Base-by-base conservation (phyloP, 2,329 filamentous ascomycete species). In the Elsinoe arachidis region DNA sequence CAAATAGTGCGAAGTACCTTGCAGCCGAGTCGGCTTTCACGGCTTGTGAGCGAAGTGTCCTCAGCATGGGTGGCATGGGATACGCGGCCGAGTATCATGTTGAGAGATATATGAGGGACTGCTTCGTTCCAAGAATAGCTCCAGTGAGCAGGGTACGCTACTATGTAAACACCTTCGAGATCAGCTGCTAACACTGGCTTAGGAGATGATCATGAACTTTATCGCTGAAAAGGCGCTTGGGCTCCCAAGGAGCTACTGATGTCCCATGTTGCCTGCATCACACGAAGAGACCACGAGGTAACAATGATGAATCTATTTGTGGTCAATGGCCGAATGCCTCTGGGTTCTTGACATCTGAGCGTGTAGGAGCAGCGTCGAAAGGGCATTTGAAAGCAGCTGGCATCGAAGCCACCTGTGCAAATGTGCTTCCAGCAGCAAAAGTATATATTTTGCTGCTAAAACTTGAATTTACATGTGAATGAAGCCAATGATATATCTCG, bases 191-290 rank as follows among this genome's bases (percentile, higher is more conserved):
- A 61, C 41, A 44, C 2, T 14, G 35, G 3, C 30, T 46, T 57
- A 83, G 61, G 86, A 89, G 72, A 89, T 89, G 86, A 87, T 89
- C 55, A 73, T 87, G 74, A 89, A 88, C 62, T 88, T 83, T 67
- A 79, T 89, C 11, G 77, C 79, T 2, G 85, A 88, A 67, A 87
- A 81, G 71, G 85, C 81, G 0, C 69, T 89, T n/a, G 72, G 77
- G 2, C 64, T 89, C 23, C 86, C 86, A 1, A 75, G 82, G 59
- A 88, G 84, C 65, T 90, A 88, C 62, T 88, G 55, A 65, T 35
- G 34, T 30, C 2, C 5, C 10, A 15, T 11, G 19, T 4, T 19
- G 17, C 19, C 39, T 6, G 39, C 39, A 19, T 43, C 26, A 9
- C 7, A 30, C 26, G 26, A 30, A 30, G 26, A 30, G 26, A 5